phyloP scores from a whole-genome alignment of 2,329 filamentous ascomycete genomes.

The Diaporthe vexans region DNA sequence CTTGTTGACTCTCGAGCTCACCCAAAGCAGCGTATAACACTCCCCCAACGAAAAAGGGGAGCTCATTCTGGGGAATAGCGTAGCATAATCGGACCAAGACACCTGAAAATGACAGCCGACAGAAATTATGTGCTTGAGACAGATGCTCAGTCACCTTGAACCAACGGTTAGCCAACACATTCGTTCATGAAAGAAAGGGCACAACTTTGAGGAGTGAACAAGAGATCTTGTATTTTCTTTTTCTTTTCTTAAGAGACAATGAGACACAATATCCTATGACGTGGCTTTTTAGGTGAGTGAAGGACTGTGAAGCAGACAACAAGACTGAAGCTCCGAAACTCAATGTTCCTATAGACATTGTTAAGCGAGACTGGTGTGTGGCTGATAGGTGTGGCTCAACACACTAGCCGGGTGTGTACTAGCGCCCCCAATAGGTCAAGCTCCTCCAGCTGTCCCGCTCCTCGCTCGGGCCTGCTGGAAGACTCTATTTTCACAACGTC shows the following conservation, averaged over 20 bases:
- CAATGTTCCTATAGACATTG: background rate
- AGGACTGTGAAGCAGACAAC: background rate
- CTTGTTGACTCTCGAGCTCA: background rate
- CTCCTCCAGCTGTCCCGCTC: slow-evolving; percentile 16
- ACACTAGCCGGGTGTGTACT: background rate
- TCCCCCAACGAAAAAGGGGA: too few relatives aligned
- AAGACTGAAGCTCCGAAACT: background rate
- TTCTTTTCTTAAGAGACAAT: too few relatives aligned
- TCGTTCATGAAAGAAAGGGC: background rate
- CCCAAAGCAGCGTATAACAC: background rate
- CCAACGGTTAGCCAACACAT: background rate
- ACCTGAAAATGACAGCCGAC: too few relatives aligned
- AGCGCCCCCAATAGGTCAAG: background rate
- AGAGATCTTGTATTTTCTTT: too few relatives aligned
- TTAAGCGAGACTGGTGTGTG: background rate
- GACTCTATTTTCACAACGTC: slow-evolving; percentile 34
- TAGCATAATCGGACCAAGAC: too few relatives aligned
- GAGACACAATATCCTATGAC: background rate
- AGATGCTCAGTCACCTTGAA: background rate
- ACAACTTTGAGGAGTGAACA: background rate
- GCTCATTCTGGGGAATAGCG: too few relatives aligned
- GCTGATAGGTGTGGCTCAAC: background rate
- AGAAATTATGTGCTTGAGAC: background rate
- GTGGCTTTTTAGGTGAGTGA: background rate
- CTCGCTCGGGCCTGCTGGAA: slow-evolving; percentile 19